These are phyloP conservation scores for Ustilago bromivora DNA, from an alignment of 1,284 basidiomycete species.

Conservation along the genomic window DNA sequence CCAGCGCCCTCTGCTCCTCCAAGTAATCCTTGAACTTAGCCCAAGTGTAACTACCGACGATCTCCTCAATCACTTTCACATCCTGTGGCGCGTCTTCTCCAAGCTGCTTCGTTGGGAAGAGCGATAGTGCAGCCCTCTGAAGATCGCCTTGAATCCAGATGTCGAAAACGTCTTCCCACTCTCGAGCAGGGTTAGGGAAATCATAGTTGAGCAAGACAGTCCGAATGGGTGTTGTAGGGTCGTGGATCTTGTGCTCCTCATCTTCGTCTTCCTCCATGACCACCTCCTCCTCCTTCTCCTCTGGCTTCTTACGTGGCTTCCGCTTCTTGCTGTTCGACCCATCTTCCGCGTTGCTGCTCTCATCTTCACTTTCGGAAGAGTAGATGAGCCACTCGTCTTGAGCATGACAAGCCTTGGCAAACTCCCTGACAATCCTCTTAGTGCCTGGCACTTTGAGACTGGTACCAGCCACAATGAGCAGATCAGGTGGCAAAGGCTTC, in stretches of 20 bases:
- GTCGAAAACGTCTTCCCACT: conserved; percentile 93
- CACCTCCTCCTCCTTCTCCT: conserved; percentile 3
- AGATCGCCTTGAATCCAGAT: conserved; percentile 90
- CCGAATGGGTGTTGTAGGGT: conserved; percentile 73
- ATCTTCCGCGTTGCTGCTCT: conserved; percentile 49
- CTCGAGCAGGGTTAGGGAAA: conserved; percentile 83
- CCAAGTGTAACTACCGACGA: conserved; percentile 38
- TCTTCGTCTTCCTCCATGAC: conserved; percentile 20
- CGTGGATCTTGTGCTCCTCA: conserved; percentile 49
- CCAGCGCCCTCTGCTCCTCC: conserved; percentile 42
- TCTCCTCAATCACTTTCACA: conserved; percentile 32
- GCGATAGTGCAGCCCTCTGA: conserved; percentile 72
- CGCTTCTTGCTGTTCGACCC: conserved; percentile 36
- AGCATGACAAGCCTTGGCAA: conserved; percentile 83
- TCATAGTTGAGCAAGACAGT: conserved; percentile 89
- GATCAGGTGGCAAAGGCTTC: conserved; percentile 77
- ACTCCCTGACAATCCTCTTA: conserved; percentile 91
- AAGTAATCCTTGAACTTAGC: conserved; percentile 36
- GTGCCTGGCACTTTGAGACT: conserved; percentile 94
- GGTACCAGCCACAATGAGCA: conserved; percentile 95
- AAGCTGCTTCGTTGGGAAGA: conserved; percentile 39
- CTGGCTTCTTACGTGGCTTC: conserved; percentile 11
- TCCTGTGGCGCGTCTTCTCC: conserved; percentile 22
- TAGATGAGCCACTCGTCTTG: conserved; percentile 56
- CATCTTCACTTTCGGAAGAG: conserved; percentile 53